Evolutionary conservation across 2,329 filamentous ascomycete genomes (phyloP), one percentile per base, ranked within the genome.

Genomic region (Zasmidium citrigriseum): DNA sequence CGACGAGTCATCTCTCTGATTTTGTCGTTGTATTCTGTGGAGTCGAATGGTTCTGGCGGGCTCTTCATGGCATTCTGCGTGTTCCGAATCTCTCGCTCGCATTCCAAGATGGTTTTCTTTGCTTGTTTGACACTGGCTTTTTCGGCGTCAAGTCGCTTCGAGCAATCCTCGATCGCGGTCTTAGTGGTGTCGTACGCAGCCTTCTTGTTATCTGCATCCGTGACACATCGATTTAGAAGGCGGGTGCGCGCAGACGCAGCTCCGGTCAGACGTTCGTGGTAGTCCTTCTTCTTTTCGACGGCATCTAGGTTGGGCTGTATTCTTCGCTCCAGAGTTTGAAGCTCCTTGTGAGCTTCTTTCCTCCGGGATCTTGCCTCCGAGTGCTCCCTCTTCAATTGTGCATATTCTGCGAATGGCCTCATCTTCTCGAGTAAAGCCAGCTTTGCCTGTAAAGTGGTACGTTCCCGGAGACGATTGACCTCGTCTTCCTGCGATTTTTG

Each of bases 401-500:
- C 79, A 68, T 90, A 93, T 61, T 83, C 78, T 20, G 89, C 82
- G 38, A 92, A 78, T 0, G 89, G 85, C 41, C 87, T 83, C 23
- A 85, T 83, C 34, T 83, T 83, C 63, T 89, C 80, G 47, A 96
- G 80, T 48, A 88, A 80, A 23, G 83, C 77, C 3, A 93, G 81
- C 57, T 83, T 84, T 53, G 83, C 77, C 67, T 88, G 79, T 51
- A 92, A 85, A 53, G 85, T 81, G 55, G 88, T 84, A 57, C 92
- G 85, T 72, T 98, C 89, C 50, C 86, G 85, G 68, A 95, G 83
- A 63, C 90, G 87, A 67, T 96, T 88, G 22, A 98, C 92, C 68
- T 97, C 93, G 10, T 85, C 87, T 68, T 90, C 86, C 46, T 96
- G 85, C 51, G 86, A 83, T 54, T 82, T 81, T 69, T 98, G 93